These are phyloP conservation scores for Colletotrichum neosansevieriae DNA, from an alignment of 2,329 filamentous ascomycete genomes.

Conservation along the genomic window DNA sequence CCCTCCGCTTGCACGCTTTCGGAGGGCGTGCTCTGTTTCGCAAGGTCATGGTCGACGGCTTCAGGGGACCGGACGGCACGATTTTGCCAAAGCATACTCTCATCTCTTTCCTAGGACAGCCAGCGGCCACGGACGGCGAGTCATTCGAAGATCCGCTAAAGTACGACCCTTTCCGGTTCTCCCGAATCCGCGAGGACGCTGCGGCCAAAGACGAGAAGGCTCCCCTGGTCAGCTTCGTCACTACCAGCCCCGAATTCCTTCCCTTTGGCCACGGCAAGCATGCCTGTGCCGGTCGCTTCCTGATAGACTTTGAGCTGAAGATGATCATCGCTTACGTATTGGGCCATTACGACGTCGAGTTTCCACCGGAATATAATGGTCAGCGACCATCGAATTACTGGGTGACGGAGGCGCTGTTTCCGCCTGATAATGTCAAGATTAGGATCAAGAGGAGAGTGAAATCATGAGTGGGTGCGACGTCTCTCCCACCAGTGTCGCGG, in stretches of 20 bases:
- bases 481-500: too few species aligned
- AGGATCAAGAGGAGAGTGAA: slow-evolving; percentile 24
- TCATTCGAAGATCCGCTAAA: slow-evolving; percentile 50
- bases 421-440: slow-evolving; percentile 19
- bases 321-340: slow-evolving; percentile 45
- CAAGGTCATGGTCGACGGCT: slow-evolving; percentile 45
- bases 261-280: slow-evolving; percentile 52
- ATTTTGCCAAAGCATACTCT: slow-evolving; percentile 49
- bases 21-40: slow-evolving; percentile 47
- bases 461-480: not conserved
- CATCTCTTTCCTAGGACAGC: slow-evolving; percentile 49
- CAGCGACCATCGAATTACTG: slow-evolving; percentile 36
- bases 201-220: slow-evolving; percentile 42
- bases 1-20: slow-evolving; percentile 52
- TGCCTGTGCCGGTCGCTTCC: slow-evolving; percentile 48
- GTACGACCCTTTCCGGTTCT: slow-evolving; percentile 58
- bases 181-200: slow-evolving; percentile 49
- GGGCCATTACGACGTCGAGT: slow-evolving; percentile 38
- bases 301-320: slow-evolving; percentile 49
- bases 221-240: slow-evolving; percentile 46
- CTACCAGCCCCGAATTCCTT: slow-evolving; percentile 47
- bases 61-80: slow-evolving; percentile 49
- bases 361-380: slow-evolving; percentile 37
- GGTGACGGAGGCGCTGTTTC: slow-evolving; percentile 36
- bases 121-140: slow-evolving; percentile 48